These are phyloP conservation scores for Alternaria ethzedia DNA, from an alignment of 2,329 filamentous ascomycete species.

Conservation along the genomic window DNA sequence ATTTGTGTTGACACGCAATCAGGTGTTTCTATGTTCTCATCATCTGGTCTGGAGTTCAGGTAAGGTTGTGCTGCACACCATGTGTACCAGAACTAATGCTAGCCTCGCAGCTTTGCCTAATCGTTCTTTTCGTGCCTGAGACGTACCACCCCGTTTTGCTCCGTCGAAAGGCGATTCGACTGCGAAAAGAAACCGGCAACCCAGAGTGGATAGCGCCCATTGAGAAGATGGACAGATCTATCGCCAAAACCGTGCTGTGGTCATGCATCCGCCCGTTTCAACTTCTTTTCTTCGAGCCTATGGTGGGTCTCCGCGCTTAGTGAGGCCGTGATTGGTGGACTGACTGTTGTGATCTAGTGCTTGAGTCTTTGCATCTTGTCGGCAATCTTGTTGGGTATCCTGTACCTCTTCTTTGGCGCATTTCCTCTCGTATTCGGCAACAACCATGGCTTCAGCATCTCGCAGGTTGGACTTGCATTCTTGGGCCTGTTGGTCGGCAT, in stretches of 20 bases:
- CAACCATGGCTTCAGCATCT: slow-evolving; percentile 77
- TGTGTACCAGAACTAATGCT: slow-evolving; percentile 22
- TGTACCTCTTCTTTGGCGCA: slow-evolving; percentile 91
- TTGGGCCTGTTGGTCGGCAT: slow-evolving; percentile 70
- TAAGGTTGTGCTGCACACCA: slow-evolving; percentile 29
- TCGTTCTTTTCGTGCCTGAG: slow-evolving; percentile 80
- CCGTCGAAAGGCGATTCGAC: slow-evolving; percentile 70
- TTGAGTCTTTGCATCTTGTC: slow-evolving; percentile 81
- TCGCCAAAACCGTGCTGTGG: slow-evolving; percentile 60
- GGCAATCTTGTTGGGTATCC: slow-evolving; percentile 81
- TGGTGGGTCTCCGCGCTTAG: slow-evolving; percentile 55
- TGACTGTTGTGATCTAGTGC: slow-evolving; percentile 53
- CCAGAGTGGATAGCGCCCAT: slow-evolving; percentile 76
- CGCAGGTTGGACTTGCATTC: slow-evolving; percentile 81
- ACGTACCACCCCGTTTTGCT: slow-evolving; percentile 80
- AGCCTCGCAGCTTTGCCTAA: slow-evolving; percentile 62
- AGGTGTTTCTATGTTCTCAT: slow-evolving; percentile 73
- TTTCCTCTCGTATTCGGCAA: slow-evolving; percentile 80
- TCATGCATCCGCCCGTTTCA: slow-evolving; percentile 73
- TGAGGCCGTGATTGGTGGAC: slow-evolving; percentile 29
- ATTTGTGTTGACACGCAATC: slow-evolving; percentile 31
- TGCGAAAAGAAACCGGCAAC: slow-evolving; percentile 80
- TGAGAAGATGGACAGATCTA: slow-evolving; percentile 73
- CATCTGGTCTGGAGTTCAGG: slow-evolving; percentile 72
- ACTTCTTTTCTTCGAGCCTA: slow-evolving; percentile 80